Evolutionary conservation across 2,329 filamentous ascomycete species (phyloP), one percentile per base, ranked within the genome.

Genomic region (Neonectria ditissima): DNA sequence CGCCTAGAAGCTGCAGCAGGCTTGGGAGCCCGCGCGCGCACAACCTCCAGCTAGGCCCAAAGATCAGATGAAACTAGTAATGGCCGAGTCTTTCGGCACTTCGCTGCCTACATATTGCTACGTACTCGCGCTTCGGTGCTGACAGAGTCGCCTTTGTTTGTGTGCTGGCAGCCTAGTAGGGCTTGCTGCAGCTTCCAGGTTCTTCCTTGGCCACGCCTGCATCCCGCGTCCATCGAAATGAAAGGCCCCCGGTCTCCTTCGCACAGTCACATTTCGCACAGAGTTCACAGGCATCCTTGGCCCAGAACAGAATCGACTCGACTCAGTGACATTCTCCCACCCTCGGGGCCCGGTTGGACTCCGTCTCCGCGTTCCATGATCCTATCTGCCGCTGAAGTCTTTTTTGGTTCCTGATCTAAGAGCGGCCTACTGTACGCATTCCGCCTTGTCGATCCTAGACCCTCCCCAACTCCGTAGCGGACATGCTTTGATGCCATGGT

Each of bases 181-280:
- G 44, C 55, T 44, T 28, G 24, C 43, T 56, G 45, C 47, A 28
- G 44, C 32, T 34, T 52, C 55, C 24, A 48, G 55, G 55, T 58
- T 63, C 34, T 55, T 63, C 48, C 60, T 55, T 55, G 55, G 55
- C 53, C 14, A 44, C 47, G 55, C 34, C 59, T 47, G 55, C 50
- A 52, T 43, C 55, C 55, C 44, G 34, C 55, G 30, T 32, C 55
- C 32, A 58, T 18, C 26, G 55, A 57, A 63, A 63, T 63, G 52
- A 53, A 28, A 11, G 32, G 24, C 44, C 43, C 54, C 60, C 54
- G 41, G 60, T 58, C 45, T 55, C 52, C 39, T 34, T 45, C 39
- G n/a, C 53, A n/a, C 37, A 55, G 32, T 37, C 52, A 37, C 7
- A 34, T 7, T 13, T 51, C 16, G 48, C n/a, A 14, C 32, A 16